These are phyloP conservation scores for Brassica cretica DNA, from an alignment of 345 rosid species.

Conservation along the genomic window DNA sequence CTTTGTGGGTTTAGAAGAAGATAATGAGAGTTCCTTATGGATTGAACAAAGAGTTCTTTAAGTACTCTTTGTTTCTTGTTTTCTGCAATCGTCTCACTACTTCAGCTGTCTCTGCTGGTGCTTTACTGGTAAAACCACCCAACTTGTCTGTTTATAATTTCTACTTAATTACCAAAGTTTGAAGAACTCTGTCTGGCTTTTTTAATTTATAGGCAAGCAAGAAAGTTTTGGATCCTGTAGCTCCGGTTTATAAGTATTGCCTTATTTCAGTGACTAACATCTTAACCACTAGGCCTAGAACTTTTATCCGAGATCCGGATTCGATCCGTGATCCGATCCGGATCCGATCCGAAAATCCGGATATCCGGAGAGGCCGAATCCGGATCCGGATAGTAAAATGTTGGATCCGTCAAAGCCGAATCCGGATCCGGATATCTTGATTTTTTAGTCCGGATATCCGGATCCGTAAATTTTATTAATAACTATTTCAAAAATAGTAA, in stretches of 20 bases:
- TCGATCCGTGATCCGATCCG: too few relatives aligned
- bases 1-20: slow-evolving; percentile 62
- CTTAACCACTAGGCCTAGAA: too few relatives aligned
- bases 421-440: too few relatives aligned
- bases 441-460: too few relatives aligned
- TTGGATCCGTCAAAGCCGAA: too few relatives aligned
- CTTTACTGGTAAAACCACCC: slow-evolving; percentile 52
- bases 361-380: too few relatives aligned
- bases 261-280: slow-evolving; percentile 77
- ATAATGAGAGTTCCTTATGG: slow-evolving; percentile 94
- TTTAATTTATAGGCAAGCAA: slow-evolving; percentile 58
- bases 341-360: too few relatives aligned
- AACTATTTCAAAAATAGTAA: too few relatives aligned
- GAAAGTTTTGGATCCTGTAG: slow-evolving; percentile 83
- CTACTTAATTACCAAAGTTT: neutral
- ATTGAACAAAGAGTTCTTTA: slow-evolving; percentile 67
- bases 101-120: slow-evolving; percentile 80
- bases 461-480: too few relatives aligned
- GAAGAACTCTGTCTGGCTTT: neutral
- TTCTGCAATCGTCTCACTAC: slow-evolving; percentile 90
- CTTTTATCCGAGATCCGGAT: too few relatives aligned
- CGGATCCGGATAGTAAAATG: too few relatives aligned
- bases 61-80: slow-evolving; percentile 47
- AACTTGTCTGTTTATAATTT: slow-evolving; percentile 14
- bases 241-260: slow-evolving; percentile 85